Base-by-base conservation (phyloP, 1,139 yeast genomes). In the Dujonia santamariae region DNA sequence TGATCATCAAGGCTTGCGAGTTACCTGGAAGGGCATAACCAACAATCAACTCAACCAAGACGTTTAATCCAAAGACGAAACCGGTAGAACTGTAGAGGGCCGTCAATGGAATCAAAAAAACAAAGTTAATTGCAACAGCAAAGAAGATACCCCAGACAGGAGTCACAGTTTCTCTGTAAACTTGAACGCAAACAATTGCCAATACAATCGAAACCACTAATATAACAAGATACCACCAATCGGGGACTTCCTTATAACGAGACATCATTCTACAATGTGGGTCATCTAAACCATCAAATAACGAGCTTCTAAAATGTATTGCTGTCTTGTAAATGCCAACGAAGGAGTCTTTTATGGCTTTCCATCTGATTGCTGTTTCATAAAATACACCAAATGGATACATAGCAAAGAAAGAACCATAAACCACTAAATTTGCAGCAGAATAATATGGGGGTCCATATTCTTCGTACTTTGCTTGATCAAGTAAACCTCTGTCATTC, bases 21-120 rank as follows among this genome's bases (percentile, higher is more conserved):
- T 78, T 77, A 32, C 83, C 83, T 20, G 83, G 85, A 23, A 79
- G 44, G 2, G 81, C 80, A 45, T 77, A 77, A 16, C 86, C 86
- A 34, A 75, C 63, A 39, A 80, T 69, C 45, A 80, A 60, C 51
- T 80, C 84, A 27, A 75, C 78, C 42, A 80, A 56, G 6, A 78
- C 80, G 45, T 78, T 78, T 41, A 79, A 61, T 22, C 80, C 79
- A 40, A 78, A 60, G 17, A 63, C 52, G 40, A 63, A 59, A 28
- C 80, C 85, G 15, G 80, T 75, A 21, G 73, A 66, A 7, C 82
- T 66, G 45, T 65, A 75, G 26, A 77, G 61, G 28, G 61, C 64
- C 28, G 60, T 61, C 41, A 63, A 57, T 40, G 72, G 85, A 56
- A 78, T 62, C 48, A 78, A 58, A 46, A 77, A 77, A 4, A 73